phyloP scores from a whole-genome alignment of 495 filamentous ascomycete genomes.

The Penicillium odoratum region DNA sequence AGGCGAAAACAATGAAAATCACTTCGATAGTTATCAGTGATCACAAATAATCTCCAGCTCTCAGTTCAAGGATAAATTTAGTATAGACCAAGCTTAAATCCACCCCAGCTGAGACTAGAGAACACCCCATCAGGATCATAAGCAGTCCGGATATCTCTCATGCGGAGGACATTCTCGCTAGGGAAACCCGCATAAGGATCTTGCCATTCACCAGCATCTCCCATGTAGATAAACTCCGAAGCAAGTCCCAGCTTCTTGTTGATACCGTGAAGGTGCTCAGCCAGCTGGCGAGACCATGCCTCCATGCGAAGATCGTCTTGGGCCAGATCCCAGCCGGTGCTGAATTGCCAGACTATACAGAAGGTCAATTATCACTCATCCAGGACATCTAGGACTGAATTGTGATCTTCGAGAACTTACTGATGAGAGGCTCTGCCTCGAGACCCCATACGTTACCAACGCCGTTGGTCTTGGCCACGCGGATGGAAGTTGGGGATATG shows the following conservation, averaged over 20 bases:
- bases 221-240: slow-evolving; percentile 35
- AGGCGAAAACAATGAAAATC: too few species aligned
- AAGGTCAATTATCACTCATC: neutral
- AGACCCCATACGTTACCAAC: slow-evolving; percentile 46
- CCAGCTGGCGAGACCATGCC: slow-evolving; percentile 26
- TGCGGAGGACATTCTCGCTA: slow-evolving; percentile 27
- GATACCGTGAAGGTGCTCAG: slow-evolving; percentile 21
- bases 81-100: slow-evolving; percentile 28
- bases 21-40: too few species aligned
- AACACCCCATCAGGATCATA: slow-evolving; percentile 38
- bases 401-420: slow-evolving; percentile 12
- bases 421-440: slow-evolving; percentile 22
- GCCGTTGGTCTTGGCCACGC: slow-evolving; percentile 23
- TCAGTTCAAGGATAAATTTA: too few species aligned
- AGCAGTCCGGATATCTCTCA: slow-evolving; percentile 31
- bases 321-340: slow-evolving; percentile 27
- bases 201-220: slow-evolving; percentile 42
- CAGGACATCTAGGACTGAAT: neutral
- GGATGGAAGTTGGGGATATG: slow-evolving; percentile 11
- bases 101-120: slow-evolving; percentile 28
- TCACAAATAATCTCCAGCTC: too few species aligned
- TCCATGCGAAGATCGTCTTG: slow-evolving; percentile 34
- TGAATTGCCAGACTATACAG: slow-evolving; percentile 31
- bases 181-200: slow-evolving; percentile 43
- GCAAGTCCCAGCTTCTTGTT: slow-evolving; percentile 22